A percentile compares a stretch with the other conserved stretches of the same genome.
These are phyloP conservation scores for Glonium stellatum DNA, from an alignment of 495 filamentous ascomycete species.

Conservation along the genomic window DNA sequence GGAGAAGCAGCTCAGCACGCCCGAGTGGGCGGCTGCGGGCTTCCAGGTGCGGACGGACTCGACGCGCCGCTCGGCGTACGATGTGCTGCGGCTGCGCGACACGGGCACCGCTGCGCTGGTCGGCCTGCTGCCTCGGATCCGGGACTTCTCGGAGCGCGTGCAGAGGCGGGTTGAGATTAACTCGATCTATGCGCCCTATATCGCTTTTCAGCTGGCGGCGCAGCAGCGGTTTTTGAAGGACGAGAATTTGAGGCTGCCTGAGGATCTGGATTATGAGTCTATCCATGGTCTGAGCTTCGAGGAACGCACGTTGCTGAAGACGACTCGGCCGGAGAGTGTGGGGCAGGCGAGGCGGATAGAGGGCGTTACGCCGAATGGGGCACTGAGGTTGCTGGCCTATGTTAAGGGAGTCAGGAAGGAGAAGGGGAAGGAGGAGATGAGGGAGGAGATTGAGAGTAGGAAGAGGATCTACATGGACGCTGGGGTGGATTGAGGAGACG, in stretches of 20 bases:
- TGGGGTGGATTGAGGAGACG: neutral
- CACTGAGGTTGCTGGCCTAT: constrained; percentile 49
- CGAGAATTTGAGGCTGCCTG: constrained; percentile 65
- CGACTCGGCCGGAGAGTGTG: constrained; percentile 68
- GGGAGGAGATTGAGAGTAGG: constrained; percentile 20
- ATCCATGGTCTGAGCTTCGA: constrained; percentile 70
- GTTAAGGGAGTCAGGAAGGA: constrained; percentile 36
- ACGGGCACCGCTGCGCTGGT: constrained; percentile 51
- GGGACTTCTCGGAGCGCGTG: constrained; percentile 50
- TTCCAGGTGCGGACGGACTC: constrained; percentile 58
- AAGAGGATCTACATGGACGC: constrained; percentile 21
- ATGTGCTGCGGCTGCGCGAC: constrained; percentile 60
- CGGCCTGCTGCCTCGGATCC: constrained; percentile 33
- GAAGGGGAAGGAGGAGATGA: constrained; percentile 12
- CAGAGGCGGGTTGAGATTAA: constrained; percentile 68
- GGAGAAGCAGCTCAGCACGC: constrained; percentile 46
- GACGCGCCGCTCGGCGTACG: constrained; percentile 58
- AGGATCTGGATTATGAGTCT: constrained; percentile 67
- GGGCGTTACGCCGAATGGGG: constrained; percentile 62
- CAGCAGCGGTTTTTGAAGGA: constrained; percentile 64
- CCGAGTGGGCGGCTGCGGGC: constrained; percentile 61
- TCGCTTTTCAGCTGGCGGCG: constrained; percentile 58
- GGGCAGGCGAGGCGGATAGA: constrained; percentile 86
- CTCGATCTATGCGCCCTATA: constrained; percentile 76
- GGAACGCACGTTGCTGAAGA: constrained; percentile 63